Base-by-base conservation (phyloP, 768 basidiomycete genomes). In the Calocybe indica region DNA sequence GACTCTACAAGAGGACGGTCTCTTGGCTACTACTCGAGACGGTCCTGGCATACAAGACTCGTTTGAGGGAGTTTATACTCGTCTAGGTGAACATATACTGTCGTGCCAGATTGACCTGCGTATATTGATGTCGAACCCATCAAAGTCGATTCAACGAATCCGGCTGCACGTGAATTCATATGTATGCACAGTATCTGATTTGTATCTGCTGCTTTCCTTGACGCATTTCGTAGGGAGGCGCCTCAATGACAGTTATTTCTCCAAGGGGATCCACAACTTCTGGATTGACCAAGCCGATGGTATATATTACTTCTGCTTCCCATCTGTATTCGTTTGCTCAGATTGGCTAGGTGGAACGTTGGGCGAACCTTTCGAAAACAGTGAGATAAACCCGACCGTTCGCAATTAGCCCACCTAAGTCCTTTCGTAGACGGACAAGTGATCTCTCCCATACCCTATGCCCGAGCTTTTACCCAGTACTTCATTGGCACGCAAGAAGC, bases 261-360 rank as follows among this genome's bases (percentile, higher is more conserved):
- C 66, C 5, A 63, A 58, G 37, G 67, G 67, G 4, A 64, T 68
- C 22, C 64, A 65, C 43, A 67, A 67, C 50, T 67, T 66, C 45
- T 68, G 67, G 65, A 68, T 67, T 34, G 67, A 68, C 46, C 65
- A 67, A 53, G 67, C 62, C 12, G 66, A 68, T 46, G 66, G 22
- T 22, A 22, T 22, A 22, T 22, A 4, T 4, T 22, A 2, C 22
- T 4, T 22, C 4, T 22, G 22, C 22, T 22, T 22, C 22, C 22
- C 22, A 22, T 22, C 4, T 22, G 2, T 22, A 22, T 22, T 22
- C 22, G 4, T 22, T 22, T 22, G 4, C 22, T 4, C 22, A 22
- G 22, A 22, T 22, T 4, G 22, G 22, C 22, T 22, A 22, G 22
- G 66, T 39, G 65, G 65, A 7, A 65, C 63, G 3, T 52, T 68